phyloP scores from a whole-genome alignment of 495 filamentous ascomycete genomes.

The Hypoxylon crocopeplum region DNA sequence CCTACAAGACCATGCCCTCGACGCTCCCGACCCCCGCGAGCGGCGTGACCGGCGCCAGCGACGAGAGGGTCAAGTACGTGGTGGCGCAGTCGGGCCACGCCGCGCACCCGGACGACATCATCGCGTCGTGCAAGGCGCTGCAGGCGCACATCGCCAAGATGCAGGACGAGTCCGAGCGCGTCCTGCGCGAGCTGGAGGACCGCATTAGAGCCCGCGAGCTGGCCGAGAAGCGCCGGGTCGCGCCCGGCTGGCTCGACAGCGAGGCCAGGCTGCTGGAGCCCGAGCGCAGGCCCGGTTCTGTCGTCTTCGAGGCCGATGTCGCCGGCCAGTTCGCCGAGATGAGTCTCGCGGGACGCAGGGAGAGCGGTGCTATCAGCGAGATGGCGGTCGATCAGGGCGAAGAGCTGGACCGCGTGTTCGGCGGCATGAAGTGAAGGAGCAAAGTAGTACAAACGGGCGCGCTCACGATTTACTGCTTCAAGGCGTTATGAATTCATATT shows the following conservation, averaged over 20 bases:
- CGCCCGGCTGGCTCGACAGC: conserved; percentile 93
- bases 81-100: conserved; percentile 76
- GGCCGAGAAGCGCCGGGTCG: conserved; percentile 88
- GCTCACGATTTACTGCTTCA: neutral
- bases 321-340: conserved; percentile 36
- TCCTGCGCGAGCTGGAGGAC: conserved; percentile 69
- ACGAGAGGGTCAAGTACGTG: conserved; percentile 69
- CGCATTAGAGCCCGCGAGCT: conserved; percentile 76
- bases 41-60: conserved; percentile 51
- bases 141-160: conserved; percentile 74
- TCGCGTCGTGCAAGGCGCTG: conserved; percentile 77
- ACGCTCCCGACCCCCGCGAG: conserved; percentile 81
- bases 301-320: conserved; percentile 14
- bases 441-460: neutral
- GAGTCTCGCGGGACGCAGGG: conserved; percentile 46
- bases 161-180: conserved; percentile 65
- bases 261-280: conserved; percentile 86
- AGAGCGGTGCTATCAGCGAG: conserved; percentile 45
- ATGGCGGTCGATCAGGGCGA: conserved; percentile 68
- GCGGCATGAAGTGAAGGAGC: conserved; percentile 58
- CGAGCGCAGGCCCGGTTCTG: conserved; percentile 48
- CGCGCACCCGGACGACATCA: conserved; percentile 81
- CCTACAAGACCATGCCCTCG: conserved; percentile 86
- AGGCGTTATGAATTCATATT: neutral
- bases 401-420: conserved; percentile 90